These are phyloP conservation scores for Allium fistulosum DNA, from an alignment of 106 monocot genomes.

Conservation along the genomic window DNA sequence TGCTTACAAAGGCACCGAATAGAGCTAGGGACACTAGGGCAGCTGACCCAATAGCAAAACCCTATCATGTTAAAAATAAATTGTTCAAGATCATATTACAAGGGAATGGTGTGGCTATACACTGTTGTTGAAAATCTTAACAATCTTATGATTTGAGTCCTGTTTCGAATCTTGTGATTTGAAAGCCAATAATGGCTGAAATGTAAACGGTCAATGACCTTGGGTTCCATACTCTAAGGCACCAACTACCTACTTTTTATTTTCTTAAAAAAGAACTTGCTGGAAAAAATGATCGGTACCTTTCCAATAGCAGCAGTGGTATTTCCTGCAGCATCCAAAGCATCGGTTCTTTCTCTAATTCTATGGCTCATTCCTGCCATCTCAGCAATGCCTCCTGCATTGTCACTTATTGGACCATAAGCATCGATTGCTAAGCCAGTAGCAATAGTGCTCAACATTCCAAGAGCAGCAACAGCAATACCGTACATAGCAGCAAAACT, in stretches of 20 bases:
- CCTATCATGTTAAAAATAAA: background rate
- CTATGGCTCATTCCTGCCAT: slow-evolving; percentile 44
- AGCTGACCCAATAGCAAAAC: slow-evolving; percentile 38
- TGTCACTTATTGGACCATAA: slow-evolving; percentile 39
- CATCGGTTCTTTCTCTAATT: slow-evolving; percentile 35
- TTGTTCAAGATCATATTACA: too few relatives aligned
- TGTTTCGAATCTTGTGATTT: too few relatives aligned
- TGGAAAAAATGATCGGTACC: slow-evolving; percentile 6
- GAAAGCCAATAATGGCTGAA: too few relatives aligned
- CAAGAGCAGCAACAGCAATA: slow-evolving; percentile 38
- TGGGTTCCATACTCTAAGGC: too few relatives aligned
- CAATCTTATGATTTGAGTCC: too few relatives aligned
- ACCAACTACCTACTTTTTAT: too few relatives aligned
- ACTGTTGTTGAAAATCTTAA: too few relatives aligned
- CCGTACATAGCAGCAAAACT: slow-evolving; percentile 39
- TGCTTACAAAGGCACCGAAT: slow-evolving; percentile 36
- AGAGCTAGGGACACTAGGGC: slow-evolving; percentile 38
- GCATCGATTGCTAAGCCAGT: slow-evolving; percentile 40
- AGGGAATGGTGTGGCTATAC: too few relatives aligned
- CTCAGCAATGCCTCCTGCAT: slow-evolving; percentile 41
- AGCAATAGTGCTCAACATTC: slow-evolving; percentile 37
- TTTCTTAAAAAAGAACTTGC: background rate
- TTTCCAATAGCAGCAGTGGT: slow-evolving; percentile 42
- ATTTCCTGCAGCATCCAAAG: slow-evolving; percentile 39
- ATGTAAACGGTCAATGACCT: too few relatives aligned